Percentiles rank a stretch among this genome's conserved stretches.
phyloP scores from a whole-genome alignment of 2,329 filamentous ascomycete genomes.

The Fusarium sp. region DNA sequence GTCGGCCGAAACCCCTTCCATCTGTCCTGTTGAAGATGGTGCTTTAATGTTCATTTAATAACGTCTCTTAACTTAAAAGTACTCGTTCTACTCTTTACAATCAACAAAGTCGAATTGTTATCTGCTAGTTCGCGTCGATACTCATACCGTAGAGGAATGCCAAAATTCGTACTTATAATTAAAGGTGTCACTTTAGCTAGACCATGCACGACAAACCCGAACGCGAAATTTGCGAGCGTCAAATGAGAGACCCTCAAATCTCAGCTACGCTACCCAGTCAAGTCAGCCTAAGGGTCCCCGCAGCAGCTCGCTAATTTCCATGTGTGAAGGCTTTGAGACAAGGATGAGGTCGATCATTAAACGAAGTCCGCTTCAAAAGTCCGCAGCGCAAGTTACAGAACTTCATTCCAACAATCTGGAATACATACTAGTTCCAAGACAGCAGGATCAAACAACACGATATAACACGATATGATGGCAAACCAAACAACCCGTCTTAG shows the following conservation, averaged over 20 bases:
- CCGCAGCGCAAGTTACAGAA: conserved; percentile 21
- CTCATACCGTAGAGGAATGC: not conserved
- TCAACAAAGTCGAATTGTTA: not conserved
- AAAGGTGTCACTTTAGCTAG: conserved; percentile 3
- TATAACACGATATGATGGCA: not conserved
- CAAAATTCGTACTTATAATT: conserved; percentile 19
- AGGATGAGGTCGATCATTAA: conserved; percentile 18
- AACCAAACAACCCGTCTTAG: not conserved
- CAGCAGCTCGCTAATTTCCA: conserved; percentile 1
- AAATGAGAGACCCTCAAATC: conserved; percentile 37
- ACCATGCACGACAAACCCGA: conserved; percentile 28
- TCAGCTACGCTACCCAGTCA: conserved; percentile 4
- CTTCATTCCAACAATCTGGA: not conserved
- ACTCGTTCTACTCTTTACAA: not conserved
- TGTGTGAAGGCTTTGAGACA: conserved; percentile 3
- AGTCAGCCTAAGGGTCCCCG: conserved; percentile 10
- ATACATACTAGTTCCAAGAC: not conserved
- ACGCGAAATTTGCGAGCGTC: conserved; percentile 21
- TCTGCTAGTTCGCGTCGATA: not conserved
- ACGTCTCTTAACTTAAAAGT: not conserved
- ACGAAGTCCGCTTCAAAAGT: conserved; percentile 28
- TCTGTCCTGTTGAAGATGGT: not conserved
- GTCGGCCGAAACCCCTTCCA: conserved; percentile 9
- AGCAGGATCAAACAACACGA: not conserved
- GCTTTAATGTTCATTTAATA: not conserved